Conservation (phyloP, 1,284 basidiomycete species). For the Papiliotrema flavescens region DNA sequence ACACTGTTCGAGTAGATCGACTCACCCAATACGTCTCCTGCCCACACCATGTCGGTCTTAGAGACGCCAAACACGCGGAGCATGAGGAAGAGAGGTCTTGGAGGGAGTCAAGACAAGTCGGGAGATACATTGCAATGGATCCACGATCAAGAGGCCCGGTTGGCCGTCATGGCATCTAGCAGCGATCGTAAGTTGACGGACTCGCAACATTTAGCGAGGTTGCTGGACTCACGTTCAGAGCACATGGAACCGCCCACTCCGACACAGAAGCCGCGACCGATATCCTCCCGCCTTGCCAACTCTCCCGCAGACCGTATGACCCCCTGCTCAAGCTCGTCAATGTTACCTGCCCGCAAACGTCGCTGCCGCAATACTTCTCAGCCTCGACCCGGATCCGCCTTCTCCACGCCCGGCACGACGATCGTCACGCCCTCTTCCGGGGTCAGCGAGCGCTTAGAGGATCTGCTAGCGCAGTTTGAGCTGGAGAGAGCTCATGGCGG, state of each 20-base stretch:
- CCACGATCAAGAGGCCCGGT: conserved; percentile 13
- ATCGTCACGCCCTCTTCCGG: neutral
- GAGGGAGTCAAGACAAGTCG: neutral
- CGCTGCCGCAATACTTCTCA: conserved; percentile 8
- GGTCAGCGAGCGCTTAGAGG: neutral
- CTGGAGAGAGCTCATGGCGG: neutral
- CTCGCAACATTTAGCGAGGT: neutral
- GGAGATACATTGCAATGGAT: conserved; percentile 12
- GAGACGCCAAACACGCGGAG: conserved; percentile 19
- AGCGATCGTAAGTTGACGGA: too few relatives aligned
- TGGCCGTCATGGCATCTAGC: too few relatives aligned
- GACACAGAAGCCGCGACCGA: conserved; percentile 24
- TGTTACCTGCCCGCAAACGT: conserved; percentile 15
- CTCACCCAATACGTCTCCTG: neutral
- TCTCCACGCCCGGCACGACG: neutral
- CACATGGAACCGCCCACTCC: conserved; percentile 18
- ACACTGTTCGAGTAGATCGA: neutral
- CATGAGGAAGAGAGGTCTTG: conserved; percentile 12
- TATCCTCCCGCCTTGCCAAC: conserved; percentile 15
- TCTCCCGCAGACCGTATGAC: conserved; percentile 7
- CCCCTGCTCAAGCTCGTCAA: conserved; percentile 2
- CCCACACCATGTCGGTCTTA: conserved; percentile 2
- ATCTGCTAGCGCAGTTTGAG: conserved; percentile 1
- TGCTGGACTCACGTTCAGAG: neutral
- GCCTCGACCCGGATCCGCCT: neutral